Evolutionary conservation across 108 stramenopile genomes (phyloP), one percentile per base, ranked within the genome.

Genomic region (Cylindrotheca fusiformis): DNA sequence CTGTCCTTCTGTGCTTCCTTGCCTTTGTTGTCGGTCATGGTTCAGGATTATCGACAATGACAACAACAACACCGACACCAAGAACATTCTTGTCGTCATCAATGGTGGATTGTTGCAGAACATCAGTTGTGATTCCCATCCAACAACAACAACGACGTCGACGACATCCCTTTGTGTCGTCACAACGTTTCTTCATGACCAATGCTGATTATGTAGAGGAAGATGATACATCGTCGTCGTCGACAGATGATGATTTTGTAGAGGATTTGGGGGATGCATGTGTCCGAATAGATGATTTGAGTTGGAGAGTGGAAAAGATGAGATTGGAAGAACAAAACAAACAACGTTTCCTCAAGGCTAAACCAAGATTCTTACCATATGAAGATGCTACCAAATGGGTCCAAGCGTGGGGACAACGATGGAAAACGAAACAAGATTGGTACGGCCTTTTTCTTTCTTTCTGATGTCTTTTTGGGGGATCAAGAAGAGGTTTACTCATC

Each of bases 271-370:
- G 32, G 23, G 57, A 32, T 36, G 60, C 58, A 36, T 65, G 67
- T 32, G 78, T 75, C 29, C 22, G 75, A 48, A 23, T 84, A 10
- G 80, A 83, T 0, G 84, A 85, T 60, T 47, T 91, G 2, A 63
- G 55, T 24, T 87, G 86, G 86, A 59, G 83, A 61, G 74, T 87
- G 0, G 81, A 75, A 25, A 87, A 83, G 57, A 41, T 85, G 6
- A 76, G 80, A 19, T 68, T 91, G 47, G 90, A 91, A 57, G 84
- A 91, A 69, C 82, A 67, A 50, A 86, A 87, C 54, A 87, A 63
- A 19, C 53, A 63, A 31, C 80, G 82, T 12, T 82, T 87, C 52
- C 71, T 91, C n/a, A 81, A 81, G 48, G 32, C 80, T 19, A 59
- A 58, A 23, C 77, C 84, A n/a, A 44, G 80, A 10, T 79, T 75